phyloP scores from a whole-genome alignment of 2,329 filamentous ascomycete species.

The Paecilomyces variotii region DNA sequence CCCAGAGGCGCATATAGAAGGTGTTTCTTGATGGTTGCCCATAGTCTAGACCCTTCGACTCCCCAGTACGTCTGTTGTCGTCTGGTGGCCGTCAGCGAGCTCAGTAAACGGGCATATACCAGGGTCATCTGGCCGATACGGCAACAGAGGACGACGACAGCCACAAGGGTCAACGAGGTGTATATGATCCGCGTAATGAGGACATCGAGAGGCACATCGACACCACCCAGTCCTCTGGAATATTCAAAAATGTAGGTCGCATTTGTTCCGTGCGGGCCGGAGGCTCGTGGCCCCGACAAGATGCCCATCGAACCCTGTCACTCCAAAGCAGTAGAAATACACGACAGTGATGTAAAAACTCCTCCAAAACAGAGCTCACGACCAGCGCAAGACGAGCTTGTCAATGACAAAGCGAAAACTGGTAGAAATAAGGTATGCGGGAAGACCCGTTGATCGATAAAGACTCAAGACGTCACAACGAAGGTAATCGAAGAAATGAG shows the following conservation, averaged over 20 bases:
- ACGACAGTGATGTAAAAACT: not conserved
- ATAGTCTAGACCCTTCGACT: slow-evolving; percentile 31
- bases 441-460: not conserved
- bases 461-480: not conserved
- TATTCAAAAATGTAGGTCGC: slow-evolving; percentile 34
- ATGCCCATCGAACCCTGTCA: slow-evolving; percentile 7
- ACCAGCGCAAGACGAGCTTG: not conserved
- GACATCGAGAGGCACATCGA: slow-evolving; percentile 31
- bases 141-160: slow-evolving; percentile 30
- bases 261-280: slow-evolving; percentile 22
- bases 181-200: slow-evolving; percentile 34
- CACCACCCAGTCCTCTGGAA: slow-evolving; percentile 31
- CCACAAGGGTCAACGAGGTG: slow-evolving; percentile 24
- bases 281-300: slow-evolving; percentile 2
- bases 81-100: slow-evolving; percentile 27
- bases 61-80: slow-evolving; percentile 40
- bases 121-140: slow-evolving; percentile 37
- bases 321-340: not conserved
- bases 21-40: slow-evolving; percentile 40
- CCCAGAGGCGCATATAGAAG: slow-evolving; percentile 58
- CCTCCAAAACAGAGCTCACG: not conserved
- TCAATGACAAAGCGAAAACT: not conserved
- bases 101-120: slow-evolving; percentile 37
- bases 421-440: not conserved
- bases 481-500: not conserved